Conservation (phyloP, 805 yeast species). For the Candida xiaguanensis region DNA sequence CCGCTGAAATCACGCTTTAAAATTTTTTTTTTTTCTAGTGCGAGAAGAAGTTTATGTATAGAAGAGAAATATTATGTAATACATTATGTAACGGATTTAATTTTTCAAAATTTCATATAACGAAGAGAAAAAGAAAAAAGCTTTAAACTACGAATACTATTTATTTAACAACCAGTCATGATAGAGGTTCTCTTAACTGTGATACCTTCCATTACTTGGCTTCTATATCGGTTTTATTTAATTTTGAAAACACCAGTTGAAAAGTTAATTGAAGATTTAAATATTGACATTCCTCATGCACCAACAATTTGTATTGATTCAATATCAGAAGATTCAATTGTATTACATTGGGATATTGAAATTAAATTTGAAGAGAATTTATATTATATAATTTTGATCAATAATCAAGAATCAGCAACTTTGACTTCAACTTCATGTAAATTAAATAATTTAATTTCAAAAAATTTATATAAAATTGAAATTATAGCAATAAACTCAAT, state of each 20-base stretch:
- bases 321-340: conserved; percentile 42
- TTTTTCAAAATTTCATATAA: neutral
- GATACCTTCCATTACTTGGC: conserved; percentile 36
- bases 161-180: conserved; percentile 15
- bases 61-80: neutral
- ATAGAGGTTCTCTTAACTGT: conserved; percentile 31
- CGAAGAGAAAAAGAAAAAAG: neutral
- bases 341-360: conserved; percentile 54
- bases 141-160: neutral
- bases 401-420: conserved; percentile 34
- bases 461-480: conserved; percentile 30
- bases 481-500: conserved; percentile 33
- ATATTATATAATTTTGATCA: conserved; percentile 30
- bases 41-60: neutral
- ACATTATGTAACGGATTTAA: neutral
- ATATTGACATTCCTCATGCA: conserved; percentile 52
- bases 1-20: neutral
- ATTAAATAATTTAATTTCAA: conserved; percentile 24
- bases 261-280: conserved; percentile 42
- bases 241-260: conserved; percentile 44
- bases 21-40: neutral
- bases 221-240: conserved; percentile 34
- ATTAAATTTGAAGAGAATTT: conserved; percentile 25
- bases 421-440: conserved; percentile 32
- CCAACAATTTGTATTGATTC: conserved; percentile 55